Base-by-base conservation (phyloP, 2,329 filamentous ascomycete genomes). In the Scedosporium boydii region DNA sequence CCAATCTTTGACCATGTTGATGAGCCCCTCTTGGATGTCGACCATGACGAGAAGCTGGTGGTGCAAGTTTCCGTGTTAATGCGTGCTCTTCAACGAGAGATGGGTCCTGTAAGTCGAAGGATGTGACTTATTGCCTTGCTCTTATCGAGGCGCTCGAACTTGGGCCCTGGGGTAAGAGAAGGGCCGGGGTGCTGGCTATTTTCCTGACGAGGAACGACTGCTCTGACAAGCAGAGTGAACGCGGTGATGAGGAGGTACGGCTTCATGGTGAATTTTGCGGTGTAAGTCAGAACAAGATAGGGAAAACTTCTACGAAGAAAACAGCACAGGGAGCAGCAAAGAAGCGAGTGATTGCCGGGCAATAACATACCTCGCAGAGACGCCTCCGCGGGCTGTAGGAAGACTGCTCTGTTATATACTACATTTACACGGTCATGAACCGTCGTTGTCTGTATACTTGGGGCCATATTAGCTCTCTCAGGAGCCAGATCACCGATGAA, bases 1-100 rank as follows among this genome's bases (percentile, higher is more conserved):
- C 69, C 82, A 90, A 74, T 93, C 89, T 46, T 87, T 82, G 44
- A 86, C 86, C 5, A 69, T 42, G 56, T 73, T 66, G 68, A 71
- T 74, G 18, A 73, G 68, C 10, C 74, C 74, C 63, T 73, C 72
- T 65, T 76, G 74, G 60, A 74, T 71, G 64, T 75, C 74, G 29
- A 76, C 71, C 41, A 76, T 67, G 63, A 75, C 70, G 27, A 75
- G 70, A 41, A 75, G 51, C 72, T 74, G 53, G 12, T 12, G 10
- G 44, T n/a, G 18, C 14, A 26, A 59, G 6, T 21, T 3, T n/a
- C 10, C 21, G 23, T 60, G 10, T 12, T 38, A 38, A 38, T n/a
- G 34, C 6, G 9, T 10, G 34, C 9, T 12, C 7, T 38, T 38
- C 34, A 38, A 10, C 34, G 34, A 38, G 7, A 38, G 34, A 12